phyloP scores from a whole-genome alignment of 1,139 yeast genomes.

The Spencermartinsiella ligniputridi region DNA sequence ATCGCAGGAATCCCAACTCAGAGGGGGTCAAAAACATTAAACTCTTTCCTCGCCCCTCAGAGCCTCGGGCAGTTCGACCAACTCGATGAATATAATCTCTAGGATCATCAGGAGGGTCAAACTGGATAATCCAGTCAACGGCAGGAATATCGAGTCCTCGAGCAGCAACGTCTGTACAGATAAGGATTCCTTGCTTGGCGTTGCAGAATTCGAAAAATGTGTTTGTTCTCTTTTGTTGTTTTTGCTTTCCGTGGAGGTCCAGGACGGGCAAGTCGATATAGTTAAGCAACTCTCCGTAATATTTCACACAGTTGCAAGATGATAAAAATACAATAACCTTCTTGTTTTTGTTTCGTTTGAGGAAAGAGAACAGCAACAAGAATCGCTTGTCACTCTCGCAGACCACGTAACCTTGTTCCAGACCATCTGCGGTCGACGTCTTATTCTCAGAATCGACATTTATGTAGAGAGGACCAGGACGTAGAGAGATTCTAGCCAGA shows the following conservation, averaged over 20 bases:
- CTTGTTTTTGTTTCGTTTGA: slow-evolving; percentile 79
- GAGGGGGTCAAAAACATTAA: slow-evolving; percentile 92
- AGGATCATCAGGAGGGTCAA: slow-evolving; percentile 99
- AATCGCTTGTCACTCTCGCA: slow-evolving; percentile 96
- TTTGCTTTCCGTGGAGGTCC: slow-evolving; percentile 95
- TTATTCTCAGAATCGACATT: slow-evolving; percentile 82
- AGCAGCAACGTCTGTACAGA: slow-evolving; percentile 98
- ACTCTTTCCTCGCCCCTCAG: slow-evolving; percentile 86
- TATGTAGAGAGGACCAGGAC: slow-evolving; percentile 93
- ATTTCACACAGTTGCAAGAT: slow-evolving; percentile 94
- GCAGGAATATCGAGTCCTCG: slow-evolving; percentile 97
- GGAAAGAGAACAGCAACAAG: slow-evolving; percentile 80
- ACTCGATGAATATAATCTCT: slow-evolving; percentile 97
- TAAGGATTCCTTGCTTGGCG: slow-evolving; percentile 86
- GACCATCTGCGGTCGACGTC: slow-evolving; percentile 89
- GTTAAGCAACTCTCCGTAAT: slow-evolving; percentile 88
- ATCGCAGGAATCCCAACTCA: slow-evolving; percentile 90
- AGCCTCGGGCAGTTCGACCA: slow-evolving; percentile 97
- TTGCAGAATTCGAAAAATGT: slow-evolving; percentile 97
- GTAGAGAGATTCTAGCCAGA: slow-evolving; percentile 89
- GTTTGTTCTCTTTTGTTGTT: slow-evolving; percentile 96
- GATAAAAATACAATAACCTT: slow-evolving; percentile 93
- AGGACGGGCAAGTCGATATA: slow-evolving; percentile 95
- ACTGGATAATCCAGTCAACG: slow-evolving; percentile 96
- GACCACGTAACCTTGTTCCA: slow-evolving; percentile 97